Base-by-base conservation (phyloP, 768 basidiomycete genomes). In the Butyriboletus loyo region DNA sequence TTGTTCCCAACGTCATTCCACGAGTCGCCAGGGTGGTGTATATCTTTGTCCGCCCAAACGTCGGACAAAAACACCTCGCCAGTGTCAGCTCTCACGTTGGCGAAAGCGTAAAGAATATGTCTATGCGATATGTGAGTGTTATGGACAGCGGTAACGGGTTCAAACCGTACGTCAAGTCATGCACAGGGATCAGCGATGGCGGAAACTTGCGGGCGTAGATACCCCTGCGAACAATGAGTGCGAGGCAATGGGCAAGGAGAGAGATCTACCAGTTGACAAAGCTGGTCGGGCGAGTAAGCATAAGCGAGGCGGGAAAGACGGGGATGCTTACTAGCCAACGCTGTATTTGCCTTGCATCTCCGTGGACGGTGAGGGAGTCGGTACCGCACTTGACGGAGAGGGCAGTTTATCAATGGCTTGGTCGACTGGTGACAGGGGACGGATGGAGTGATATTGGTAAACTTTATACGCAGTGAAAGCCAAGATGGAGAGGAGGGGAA, bases 151-250 rank as follows among this genome's bases (percentile, higher is more conserved):
- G 27, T 30, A 46, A 38, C 14, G 19, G 10, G 27, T 48, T 39
- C 6, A 17, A 52, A 32, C 73, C 85, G 57, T 71, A 90, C 89
- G 96, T 98, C 60, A 99, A 80, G 66, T 95, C 86, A 19, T 89
- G 69, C 3, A 71, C 81, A 11, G 95, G 97, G 55, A 98, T 92
- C 44, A 81, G 66, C 4, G 86, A 85, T 1, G 96, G 96, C 32
- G 87, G 89, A 68, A 81, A 99, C 70, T 93, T 95, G 54, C 95
- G 80, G 25, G 84, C 97, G 66, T 98, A 98, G 32, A 98, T 98
- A 6, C 92, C 95, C 94, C 93, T 88, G 57, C 40, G 51, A 34
- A 46, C 22, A 22, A 51, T 66, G 28, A 49, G 47, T 43, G 5
- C 5, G 40, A 24, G 41, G 11, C 15, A 54, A 31, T 50, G 42